Conservation (phyloP, 75 land plant genomes). For the Cryptomeria japonica region DNA sequence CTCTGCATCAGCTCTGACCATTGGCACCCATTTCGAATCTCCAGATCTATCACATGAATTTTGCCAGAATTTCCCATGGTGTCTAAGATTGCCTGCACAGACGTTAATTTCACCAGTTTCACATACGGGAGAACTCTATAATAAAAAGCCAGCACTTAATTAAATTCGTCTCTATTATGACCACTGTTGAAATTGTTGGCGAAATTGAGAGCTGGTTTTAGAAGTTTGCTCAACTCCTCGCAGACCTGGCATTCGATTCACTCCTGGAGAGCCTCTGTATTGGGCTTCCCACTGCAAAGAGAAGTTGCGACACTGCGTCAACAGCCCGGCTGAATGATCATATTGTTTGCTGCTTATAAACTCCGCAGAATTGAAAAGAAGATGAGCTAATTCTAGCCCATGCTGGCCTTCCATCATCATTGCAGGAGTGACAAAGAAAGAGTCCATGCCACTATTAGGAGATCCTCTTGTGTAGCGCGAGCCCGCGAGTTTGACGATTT, state of each 20-base stretch:
- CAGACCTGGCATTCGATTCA: not conserved
- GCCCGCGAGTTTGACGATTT: too few species aligned
- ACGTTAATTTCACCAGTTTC: conserved; percentile 15
- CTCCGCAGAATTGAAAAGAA: not conserved
- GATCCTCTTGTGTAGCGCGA: too few species aligned
- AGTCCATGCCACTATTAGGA: too few species aligned
- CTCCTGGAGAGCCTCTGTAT: not conserved
- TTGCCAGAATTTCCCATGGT: not conserved
- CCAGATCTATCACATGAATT: conserved; percentile 25
- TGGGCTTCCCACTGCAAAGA: not conserved
- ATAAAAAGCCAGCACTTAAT: not conserved
- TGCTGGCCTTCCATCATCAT: not conserved
- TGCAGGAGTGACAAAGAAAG: not conserved
- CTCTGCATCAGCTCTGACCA: conserved; percentile 23
- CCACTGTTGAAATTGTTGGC: not conserved
- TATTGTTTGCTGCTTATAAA: not conserved
- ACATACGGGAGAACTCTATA: not conserved
- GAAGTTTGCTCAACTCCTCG: not conserved
- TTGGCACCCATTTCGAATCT: conserved; percentile 22
- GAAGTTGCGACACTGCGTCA: not conserved
- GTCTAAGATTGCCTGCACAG: conserved; percentile 24
- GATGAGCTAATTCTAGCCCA: not conserved
- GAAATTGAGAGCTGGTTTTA: not conserved
- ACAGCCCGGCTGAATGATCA: not conserved
- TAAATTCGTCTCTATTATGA: not conserved